A percentile compares a stretch with the other conserved stretches of the same genome.
Evolutionary conservation across 805 yeast species (phyloP).

Genomic region (Zygoascus tannicola): DNA sequence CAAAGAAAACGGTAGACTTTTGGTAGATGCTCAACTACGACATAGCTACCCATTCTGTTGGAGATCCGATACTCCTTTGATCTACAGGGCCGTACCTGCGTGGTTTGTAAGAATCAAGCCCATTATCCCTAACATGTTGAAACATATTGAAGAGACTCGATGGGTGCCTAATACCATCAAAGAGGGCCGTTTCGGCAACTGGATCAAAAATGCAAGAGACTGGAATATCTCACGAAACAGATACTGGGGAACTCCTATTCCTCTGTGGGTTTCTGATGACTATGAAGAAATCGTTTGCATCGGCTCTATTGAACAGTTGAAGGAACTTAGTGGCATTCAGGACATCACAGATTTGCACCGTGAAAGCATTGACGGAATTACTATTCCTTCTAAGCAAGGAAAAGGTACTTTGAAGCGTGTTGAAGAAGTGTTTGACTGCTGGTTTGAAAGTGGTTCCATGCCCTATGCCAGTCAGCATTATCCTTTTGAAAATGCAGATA

Average conservation of each 20-base stretch:
- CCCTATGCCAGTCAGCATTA: conserved; percentile 96
- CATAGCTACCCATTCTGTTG: conserved; percentile 99
- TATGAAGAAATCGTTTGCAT: conserved; percentile 85
- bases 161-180: conserved; percentile 93
- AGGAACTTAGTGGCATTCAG: conserved; percentile 69
- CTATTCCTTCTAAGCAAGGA: conserved; percentile 87
- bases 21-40: conserved; percentile 72
- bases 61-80: conserved; percentile 98
- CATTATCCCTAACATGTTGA: conserved; percentile 80
- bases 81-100: conserved; percentile 95
- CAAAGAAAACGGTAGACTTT: conserved; percentile 65
- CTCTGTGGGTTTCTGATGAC: conserved; percentile 95
- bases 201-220: conserved; percentile 98
- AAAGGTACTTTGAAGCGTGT: conserved; percentile 82
- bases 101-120: conserved; percentile 94
- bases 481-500: conserved; percentile 81
- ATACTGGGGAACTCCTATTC: conserved; percentile 99
- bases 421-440: conserved; percentile 98
- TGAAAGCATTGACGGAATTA: conserved; percentile 80
- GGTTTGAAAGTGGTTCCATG: conserved; percentile 99
- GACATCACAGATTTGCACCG: conserved; percentile 86
- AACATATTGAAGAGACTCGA: conserved; percentile 72
- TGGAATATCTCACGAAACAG: conserved; percentile 98
- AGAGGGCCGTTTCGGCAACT: conserved; percentile 92
- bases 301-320: conserved; percentile 83